phyloP scores from a whole-genome alignment of 164 flowering plant species.

The Annona cherimola region DNA sequence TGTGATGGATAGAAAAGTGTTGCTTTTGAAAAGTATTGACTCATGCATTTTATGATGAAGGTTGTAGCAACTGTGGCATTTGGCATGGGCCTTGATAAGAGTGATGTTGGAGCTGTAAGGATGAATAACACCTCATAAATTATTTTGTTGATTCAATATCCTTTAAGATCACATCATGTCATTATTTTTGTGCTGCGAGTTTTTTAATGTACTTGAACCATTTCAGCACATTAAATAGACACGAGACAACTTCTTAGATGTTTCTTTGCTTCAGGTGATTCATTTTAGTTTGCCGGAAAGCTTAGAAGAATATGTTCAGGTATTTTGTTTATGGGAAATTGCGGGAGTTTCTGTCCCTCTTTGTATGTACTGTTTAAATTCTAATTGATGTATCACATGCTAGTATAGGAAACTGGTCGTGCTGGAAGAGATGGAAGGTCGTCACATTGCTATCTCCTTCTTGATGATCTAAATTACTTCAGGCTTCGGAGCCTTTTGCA shows the following conservation, averaged over 20 bases:
- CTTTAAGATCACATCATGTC: no score
- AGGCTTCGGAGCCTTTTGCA: constrained; percentile 75
- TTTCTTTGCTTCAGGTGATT: constrained; percentile 53
- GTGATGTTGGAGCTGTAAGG: constrained; percentile 92
- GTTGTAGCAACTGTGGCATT: constrained; percentile 99
- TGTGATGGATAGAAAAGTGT: background rate
- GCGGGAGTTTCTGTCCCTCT: background rate
- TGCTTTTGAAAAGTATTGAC: constrained; percentile 7
- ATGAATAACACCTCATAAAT: constrained; percentile 6
- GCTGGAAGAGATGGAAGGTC: constrained; percentile 93
- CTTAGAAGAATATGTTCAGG: constrained; percentile 99
- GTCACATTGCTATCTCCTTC: constrained; percentile 79
- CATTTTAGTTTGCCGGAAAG: constrained; percentile 95
- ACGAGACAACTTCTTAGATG: background rate
- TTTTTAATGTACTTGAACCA: background rate
- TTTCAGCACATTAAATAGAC: background rate
- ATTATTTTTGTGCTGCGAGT: background rate
- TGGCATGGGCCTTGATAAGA: constrained; percentile 98
- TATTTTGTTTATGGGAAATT: constrained; percentile 15
- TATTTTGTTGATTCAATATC: background rate
- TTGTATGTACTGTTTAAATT: background rate
- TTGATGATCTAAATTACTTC: constrained; percentile 64
- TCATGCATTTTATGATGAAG: constrained; percentile 29
- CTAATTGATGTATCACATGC: constrained; percentile 8
- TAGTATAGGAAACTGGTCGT: constrained; percentile 82